Conservation (phyloP, 768 basidiomycete genomes). For the Calocera viscosa region DNA sequence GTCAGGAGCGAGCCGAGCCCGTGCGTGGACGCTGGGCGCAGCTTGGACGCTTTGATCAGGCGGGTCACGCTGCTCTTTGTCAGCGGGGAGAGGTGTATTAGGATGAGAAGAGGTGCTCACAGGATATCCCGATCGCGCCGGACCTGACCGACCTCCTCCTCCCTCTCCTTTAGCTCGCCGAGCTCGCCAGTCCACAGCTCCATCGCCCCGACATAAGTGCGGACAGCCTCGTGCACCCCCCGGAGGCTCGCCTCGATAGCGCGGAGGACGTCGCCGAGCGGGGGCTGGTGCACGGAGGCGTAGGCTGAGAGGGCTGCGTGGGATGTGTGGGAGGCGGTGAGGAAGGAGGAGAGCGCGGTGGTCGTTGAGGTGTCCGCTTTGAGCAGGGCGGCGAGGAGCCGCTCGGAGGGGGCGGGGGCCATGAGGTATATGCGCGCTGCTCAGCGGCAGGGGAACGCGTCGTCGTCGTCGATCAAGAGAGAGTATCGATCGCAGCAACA, state of each 20-base stretch:
- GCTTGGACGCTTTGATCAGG: slow-evolving; percentile 63
- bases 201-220: slow-evolving; percentile 45
- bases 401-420: slow-evolving; percentile 17
- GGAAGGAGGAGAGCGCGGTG: slow-evolving; percentile 44
- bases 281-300: slow-evolving; percentile 51
- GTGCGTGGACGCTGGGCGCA: slow-evolving; percentile 29
- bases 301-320: slow-evolving; percentile 59
- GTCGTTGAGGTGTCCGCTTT: slow-evolving; percentile 59
- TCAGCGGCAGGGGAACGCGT: too few species aligned
- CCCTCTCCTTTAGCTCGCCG: slow-evolving; percentile 46
- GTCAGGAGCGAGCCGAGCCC: slow-evolving; percentile 33
- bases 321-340: slow-evolving; percentile 48
- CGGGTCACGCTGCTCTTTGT: slow-evolving; percentile 48
- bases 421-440: not conserved
- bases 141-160: slow-evolving; percentile 60
- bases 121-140: slow-evolving; percentile 69
- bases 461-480: too few species aligned
- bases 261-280: slow-evolving; percentile 39
- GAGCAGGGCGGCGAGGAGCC: slow-evolving; percentile 56
- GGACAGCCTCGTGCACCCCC: slow-evolving; percentile 55
- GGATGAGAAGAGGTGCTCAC: slow-evolving; percentile 29
- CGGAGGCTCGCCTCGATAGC: slow-evolving; percentile 46
- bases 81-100: not conserved
- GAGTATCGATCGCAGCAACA: too few species aligned
- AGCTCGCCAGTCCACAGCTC: slow-evolving; percentile 57